A percentile compares a stretch with the other conserved stretches of the same genome.
These are phyloP conservation scores for Mrakia gelida DNA, from an alignment of 768 basidiomycete species.

Conservation along the genomic window DNA sequence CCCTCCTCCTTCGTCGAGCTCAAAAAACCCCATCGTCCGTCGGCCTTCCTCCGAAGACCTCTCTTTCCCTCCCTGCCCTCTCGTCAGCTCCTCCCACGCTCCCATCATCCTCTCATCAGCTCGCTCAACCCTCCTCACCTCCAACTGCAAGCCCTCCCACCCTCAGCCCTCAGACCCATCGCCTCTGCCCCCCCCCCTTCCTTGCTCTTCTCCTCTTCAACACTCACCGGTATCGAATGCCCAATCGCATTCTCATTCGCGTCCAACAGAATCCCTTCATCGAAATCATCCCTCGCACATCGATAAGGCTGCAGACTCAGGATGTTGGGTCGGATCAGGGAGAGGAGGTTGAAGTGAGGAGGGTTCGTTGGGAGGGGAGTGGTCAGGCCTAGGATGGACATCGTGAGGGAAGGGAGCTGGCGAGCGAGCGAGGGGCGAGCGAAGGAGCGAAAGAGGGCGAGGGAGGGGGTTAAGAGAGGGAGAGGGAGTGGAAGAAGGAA, in stretches of 20 bases:
- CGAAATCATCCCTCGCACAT: conserved; percentile 91
- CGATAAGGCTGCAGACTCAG: conserved; percentile 86
- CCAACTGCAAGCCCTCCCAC: neutral
- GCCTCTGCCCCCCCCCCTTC: neutral
- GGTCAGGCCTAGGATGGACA: conserved; percentile 28
- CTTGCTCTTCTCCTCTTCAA: neutral
- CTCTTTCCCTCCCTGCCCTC: neutral
- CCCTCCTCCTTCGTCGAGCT: too few relatives aligned
- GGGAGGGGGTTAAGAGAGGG: neutral
- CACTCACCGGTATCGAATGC: conserved; percentile 58
- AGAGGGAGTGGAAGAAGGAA: neutral
- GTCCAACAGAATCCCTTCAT: conserved; percentile 78
- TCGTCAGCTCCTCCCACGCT: too few relatives aligned
- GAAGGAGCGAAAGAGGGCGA: neutral
- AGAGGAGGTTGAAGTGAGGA: conserved; percentile 76
- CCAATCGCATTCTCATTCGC: conserved; percentile 97
- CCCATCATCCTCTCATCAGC: too few relatives aligned
- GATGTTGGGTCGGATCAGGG: conserved; percentile 88
- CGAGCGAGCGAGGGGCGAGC: neutral
- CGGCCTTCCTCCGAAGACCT: neutral
- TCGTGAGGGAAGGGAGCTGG: neutral
- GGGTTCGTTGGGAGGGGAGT: conserved; percentile 41
- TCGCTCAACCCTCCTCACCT: too few relatives aligned
- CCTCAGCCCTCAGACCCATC: neutral
- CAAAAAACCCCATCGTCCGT: too few relatives aligned